Evolutionary conservation across 805 yeast species (phyloP).

Genomic region (Ogataea henricii): DNA sequence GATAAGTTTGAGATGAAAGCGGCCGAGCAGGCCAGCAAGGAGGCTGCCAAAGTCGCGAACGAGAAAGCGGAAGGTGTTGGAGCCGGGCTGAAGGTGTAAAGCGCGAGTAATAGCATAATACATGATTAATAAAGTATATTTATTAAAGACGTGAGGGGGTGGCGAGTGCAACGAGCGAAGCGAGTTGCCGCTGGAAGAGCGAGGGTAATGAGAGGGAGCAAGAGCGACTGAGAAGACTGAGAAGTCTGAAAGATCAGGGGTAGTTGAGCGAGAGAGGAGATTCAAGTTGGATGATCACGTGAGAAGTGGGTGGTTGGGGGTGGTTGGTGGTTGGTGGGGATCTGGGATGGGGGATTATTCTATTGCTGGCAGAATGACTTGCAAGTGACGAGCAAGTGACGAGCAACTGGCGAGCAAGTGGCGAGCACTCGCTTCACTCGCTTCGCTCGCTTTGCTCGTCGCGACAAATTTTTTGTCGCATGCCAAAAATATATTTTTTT

Average conservation of each 20-base stretch:
- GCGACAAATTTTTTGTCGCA: background rate
- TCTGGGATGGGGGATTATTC: too few relatives aligned
- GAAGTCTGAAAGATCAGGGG: too few relatives aligned
- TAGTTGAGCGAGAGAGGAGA: too few relatives aligned
- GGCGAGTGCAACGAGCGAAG: background rate
- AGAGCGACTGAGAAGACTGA: background rate
- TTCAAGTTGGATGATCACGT: too few relatives aligned
- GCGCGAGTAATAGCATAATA: slow-evolving; percentile 1
- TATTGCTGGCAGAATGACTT: too few relatives aligned
- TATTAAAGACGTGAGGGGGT: background rate
- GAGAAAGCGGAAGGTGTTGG: background rate
- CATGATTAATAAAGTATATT: background rate
- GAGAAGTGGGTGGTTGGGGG: too few relatives aligned
- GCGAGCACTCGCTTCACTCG: too few relatives aligned
- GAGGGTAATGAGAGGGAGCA: background rate
- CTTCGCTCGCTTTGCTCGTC: background rate
- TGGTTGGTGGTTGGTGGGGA: too few relatives aligned
- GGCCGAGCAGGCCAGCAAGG: background rate
- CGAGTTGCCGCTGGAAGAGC: background rate
- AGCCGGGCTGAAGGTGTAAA: background rate
- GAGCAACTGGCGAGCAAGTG: too few relatives aligned
- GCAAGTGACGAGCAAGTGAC: too few relatives aligned
- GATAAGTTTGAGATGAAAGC: slow-evolving; percentile 37
- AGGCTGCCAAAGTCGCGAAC: background rate
- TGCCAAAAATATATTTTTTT: background rate